Base-by-base conservation (phyloP, 805 yeast genomes). In the Candida koratica region DNA sequence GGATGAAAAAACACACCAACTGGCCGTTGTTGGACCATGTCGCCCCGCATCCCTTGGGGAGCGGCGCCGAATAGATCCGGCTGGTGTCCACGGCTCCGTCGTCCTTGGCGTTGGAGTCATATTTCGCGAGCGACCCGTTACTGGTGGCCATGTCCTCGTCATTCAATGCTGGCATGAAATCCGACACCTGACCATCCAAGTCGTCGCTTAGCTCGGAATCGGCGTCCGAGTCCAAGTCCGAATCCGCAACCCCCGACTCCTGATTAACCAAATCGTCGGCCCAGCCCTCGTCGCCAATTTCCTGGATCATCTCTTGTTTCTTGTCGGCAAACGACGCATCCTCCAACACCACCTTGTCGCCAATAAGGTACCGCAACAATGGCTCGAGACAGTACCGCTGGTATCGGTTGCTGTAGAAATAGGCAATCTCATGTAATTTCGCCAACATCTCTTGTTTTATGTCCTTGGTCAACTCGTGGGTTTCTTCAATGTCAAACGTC, bases 41-140 rank as follows among this genome's bases (percentile, higher is more conserved):
- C 0, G 95, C 96, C 7, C 96, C 96, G 63, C 96, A 89, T 7
- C 88, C 93, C 52, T 85, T 88, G 0, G 97, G 96, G 10, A 89
- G 72, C 0, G 97, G 97, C 0, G 95, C 85, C 26, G 86, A 80
- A 52, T 86, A 95, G 49, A 79, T 73, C 4, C 31, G 17, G n/a
- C 15, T 17, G 19, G 19, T 34, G 25, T 33, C 27, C 2, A 32
- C 32, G 3, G 25, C 27, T 10, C 30, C 22, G 9, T 19, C 31
- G 9, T 36, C 28, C 14, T 48, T 46, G 15, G 12, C 26, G 13
- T 15, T 15, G 4, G 23, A 18, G 9, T 29, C 32, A 29, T 17
- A 29, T 19, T 29, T 29, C 9, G 40, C 37, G 9, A 51, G 30
- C 25, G 56, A 43, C 9, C 51, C 55, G 4, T 45, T 36, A 42